Conservation (phyloP, 2,329 filamentous ascomycete genomes). For the Tolypocladium cylindrosporum region DNA sequence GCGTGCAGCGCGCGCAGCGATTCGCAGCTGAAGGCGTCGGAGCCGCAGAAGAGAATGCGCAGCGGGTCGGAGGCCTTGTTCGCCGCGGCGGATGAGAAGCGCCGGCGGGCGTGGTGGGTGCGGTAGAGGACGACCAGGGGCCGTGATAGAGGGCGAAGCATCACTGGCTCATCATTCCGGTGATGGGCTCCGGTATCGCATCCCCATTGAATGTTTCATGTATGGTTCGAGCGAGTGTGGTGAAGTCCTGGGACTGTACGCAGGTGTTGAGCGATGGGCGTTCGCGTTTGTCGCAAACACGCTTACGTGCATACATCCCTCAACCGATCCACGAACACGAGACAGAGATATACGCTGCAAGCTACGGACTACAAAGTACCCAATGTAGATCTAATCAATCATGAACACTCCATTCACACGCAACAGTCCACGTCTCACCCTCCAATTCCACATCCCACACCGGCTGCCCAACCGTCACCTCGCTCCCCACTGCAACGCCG, state of each 20-base stretch:
- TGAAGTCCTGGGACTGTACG: background rate
- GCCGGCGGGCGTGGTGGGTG: conserved; percentile 3
- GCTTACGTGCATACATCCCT: conserved; percentile 21
- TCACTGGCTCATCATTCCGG: conserved; percentile 1
- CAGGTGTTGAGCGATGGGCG: background rate
- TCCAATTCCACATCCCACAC: conserved; percentile 27
- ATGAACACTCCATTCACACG: conserved; percentile 25
- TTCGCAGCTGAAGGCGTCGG: conserved; percentile 78
- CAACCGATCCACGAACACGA: background rate
- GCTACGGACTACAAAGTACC: too few relatives aligned
- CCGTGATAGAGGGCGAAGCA: conserved; percentile 9
- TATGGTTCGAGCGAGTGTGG: background rate
- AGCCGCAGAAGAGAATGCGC: conserved; percentile 86
- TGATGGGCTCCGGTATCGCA: too few relatives aligned
- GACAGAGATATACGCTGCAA: background rate
- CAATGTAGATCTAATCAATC: background rate
- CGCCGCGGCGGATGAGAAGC: conserved; percentile 9
- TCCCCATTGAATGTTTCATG: background rate
- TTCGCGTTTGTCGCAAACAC: conserved; percentile 24
- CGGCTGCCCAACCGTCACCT: conserved; percentile 23
- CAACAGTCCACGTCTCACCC: conserved; percentile 24
- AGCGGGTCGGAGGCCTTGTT: conserved; percentile 45
- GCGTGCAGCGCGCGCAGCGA: conserved; percentile 60
- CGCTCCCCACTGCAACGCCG: conserved; percentile 16
- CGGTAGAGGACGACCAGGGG: conserved; percentile 4